Evolutionary conservation across 2,329 filamentous ascomycete species (phyloP), one percentile per base, ranked within the genome.

Genomic region (Paraphaeosphaeria minitans): DNA sequence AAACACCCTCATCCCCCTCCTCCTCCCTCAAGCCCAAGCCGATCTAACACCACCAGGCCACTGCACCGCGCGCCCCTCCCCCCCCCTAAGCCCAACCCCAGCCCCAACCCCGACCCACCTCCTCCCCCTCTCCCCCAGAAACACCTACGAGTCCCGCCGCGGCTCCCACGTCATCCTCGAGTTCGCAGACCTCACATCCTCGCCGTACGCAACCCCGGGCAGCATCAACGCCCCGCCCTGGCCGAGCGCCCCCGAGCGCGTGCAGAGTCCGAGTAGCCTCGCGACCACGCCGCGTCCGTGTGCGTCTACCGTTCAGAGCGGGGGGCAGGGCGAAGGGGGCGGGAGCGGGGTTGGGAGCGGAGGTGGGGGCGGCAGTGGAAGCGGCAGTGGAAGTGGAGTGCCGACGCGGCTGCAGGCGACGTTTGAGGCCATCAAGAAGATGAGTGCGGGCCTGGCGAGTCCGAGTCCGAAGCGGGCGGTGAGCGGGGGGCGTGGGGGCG

Each of bases 371-470:
- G n/a, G n/a, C n/a, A n/a, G n/a, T 45, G 50, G 35, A 42, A 22
- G 27, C 21, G 27, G 14, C 8, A 27, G 33, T 6, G 48, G 51
- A n/a, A n/a, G 1, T 33, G 19, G 12, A 64, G 64, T 46, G 24
- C 24, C 24, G 24, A 72, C 67, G n/a, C 57, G 70, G 19, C 35
- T 71, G 53, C 69, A 71, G 50, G 56, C 57, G 49, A 68, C 66
- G 8, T 74, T 74, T 58, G 63, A 69, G 19, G 65, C 58, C 14
- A 66, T 72, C 47, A 73, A 68, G 58, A 72, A 66, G 58, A 64
- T 72, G 60, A 61, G 67, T 48, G 33, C 59, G 7, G 68, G 66
- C 13, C 49, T 74, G 55, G 50, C 16, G 3, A 71, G 63, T 51
- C 70, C 68, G 37, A 33, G 39, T 50, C 70, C 68, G 39, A 33